Conservation (phyloP, 768 basidiomycete species). For the Boletellus emodensis region DNA sequence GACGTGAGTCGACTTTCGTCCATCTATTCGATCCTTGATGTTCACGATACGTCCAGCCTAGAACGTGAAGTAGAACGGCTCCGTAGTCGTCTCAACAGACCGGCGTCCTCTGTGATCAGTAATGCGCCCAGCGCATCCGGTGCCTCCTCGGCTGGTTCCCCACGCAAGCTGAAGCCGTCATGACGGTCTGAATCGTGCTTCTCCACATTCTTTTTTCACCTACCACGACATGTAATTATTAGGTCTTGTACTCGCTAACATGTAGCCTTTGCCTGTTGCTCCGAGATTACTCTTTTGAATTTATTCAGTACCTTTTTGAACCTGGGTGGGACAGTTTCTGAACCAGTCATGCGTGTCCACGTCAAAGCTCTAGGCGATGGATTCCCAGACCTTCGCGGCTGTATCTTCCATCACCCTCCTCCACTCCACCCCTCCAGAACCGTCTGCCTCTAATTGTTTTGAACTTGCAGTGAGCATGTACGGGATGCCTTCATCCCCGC, state of each 20-base stretch:
- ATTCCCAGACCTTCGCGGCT: slow-evolving; percentile 31
- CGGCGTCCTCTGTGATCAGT: slow-evolving; percentile 38
- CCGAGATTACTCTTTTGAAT: no score
- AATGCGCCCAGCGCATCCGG: slow-evolving; percentile 19
- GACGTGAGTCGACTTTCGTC: slow-evolving; percentile 42
- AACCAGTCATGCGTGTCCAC: no score
- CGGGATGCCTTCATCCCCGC: slow-evolving; percentile 68
- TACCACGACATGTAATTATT: slow-evolving; percentile 10
- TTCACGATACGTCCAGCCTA: slow-evolving; percentile 36
- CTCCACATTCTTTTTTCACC: not conserved
- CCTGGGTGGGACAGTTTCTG: no score
- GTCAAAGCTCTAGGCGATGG: slow-evolving; percentile 7
- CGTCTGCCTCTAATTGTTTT: slow-evolving; percentile 16
- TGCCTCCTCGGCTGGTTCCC: slow-evolving; percentile 27
- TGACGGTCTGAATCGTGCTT: not conserved
- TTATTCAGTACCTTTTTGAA: no score
- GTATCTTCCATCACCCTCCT: slow-evolving; percentile 27
- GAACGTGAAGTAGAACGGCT: slow-evolving; percentile 69
- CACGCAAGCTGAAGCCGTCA: slow-evolving; percentile 25
- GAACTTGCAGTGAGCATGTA: slow-evolving; percentile 34
- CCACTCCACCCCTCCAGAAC: slow-evolving; percentile 31
- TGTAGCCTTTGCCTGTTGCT: no score
- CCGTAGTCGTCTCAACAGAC: slow-evolving; percentile 59
- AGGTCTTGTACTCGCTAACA: slow-evolving; percentile 12
- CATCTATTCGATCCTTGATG: not conserved